These are phyloP conservation scores for Helicosporidium sp. DNA, from an alignment of 139 green algal genomes.

Conservation along the genomic window DNA sequence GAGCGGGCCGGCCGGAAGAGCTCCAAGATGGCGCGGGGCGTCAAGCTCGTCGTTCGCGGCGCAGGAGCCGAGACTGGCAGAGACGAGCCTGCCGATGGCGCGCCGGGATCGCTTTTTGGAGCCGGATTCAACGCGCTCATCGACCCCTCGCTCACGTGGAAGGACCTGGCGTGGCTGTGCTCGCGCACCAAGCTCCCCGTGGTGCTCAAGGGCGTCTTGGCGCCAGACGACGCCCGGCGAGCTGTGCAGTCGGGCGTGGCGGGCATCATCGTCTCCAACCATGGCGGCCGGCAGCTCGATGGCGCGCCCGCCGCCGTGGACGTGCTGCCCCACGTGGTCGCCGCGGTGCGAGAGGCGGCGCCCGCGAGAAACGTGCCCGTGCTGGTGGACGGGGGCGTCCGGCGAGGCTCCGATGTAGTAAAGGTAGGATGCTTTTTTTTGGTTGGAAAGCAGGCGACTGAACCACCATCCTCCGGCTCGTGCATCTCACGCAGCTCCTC, in stretches of 20 bases:
- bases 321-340: conserved; percentile 43
- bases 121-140: conserved; percentile 22
- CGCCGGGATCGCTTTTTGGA: not conserved
- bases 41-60: too few relatives aligned
- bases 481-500: not conserved
- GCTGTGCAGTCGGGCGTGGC: conserved; percentile 51
- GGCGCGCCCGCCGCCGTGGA: conserved; percentile 48
- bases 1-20: not conserved
- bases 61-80: too few relatives aligned
- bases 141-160: conserved; percentile 46
- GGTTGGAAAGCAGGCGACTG: not conserved
- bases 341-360: too few relatives aligned
- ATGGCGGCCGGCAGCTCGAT: conserved; percentile 80
- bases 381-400: conserved; percentile 69
- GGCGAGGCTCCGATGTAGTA: conserved; percentile 70
- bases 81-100: too few relatives aligned
- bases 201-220: conserved; percentile 69
- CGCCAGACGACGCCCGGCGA: conserved; percentile 42
- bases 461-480: not conserved
- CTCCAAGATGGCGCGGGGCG: conserved; percentile 1
- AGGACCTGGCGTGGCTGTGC: conserved; percentile 51
- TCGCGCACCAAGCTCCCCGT: conserved; percentile 52
- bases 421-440: conserved; percentile 26
- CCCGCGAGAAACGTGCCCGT: conserved; percentile 46
- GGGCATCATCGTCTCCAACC: conserved; percentile 62